Evolutionary conservation across 306 rosid genomes (phyloP), one percentile per base, ranked within the genome.

Genomic region (Vicia villosa): DNA sequence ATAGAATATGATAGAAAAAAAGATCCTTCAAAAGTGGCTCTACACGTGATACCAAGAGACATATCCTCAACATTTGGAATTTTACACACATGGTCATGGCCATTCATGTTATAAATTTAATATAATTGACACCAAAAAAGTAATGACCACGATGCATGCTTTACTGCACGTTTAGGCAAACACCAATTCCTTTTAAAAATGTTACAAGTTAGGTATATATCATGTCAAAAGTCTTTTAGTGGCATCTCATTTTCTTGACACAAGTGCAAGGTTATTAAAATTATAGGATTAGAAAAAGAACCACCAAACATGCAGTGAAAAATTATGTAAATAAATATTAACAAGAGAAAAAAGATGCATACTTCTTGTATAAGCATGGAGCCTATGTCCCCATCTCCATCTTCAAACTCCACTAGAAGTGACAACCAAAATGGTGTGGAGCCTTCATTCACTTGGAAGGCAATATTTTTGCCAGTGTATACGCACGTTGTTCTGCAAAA

Each of bases 401-500:
- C 90, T 81, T 85, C 96, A 76, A 79, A 93, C 58, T 82, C 90
- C 3, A 80, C 94, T 32, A 90, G 64, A 75, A 93, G 86, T n/a
- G 98, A 93, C 1, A 93, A 84, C 88, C 88, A 93, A 63, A 21
- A 91, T 4, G 88, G 84, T 10, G 98, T 86, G 20, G 98, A 93
- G 17, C 98, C 98, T 87, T 93, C 98, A 36, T 90, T 88, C 3
- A 93, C 96, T 62, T 73, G 90, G 79, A 90, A 93, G 43, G 94
- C 88, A 68, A 93, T 70, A 37, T 79, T 82, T 78, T 79, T 86
- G 37, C 94, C 96, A 0, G 79, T 86, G 75, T 93, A 93, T 52
- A 73, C 69, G 58, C 98, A 93, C 3, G 80, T 80, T 38, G 98
- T 93, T 66, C 98, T 92, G 79, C 54, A 15, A 11, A 24, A 16